phyloP scores from a whole-genome alignment of 306 rosid species.

The Quercus glauca region DNA sequence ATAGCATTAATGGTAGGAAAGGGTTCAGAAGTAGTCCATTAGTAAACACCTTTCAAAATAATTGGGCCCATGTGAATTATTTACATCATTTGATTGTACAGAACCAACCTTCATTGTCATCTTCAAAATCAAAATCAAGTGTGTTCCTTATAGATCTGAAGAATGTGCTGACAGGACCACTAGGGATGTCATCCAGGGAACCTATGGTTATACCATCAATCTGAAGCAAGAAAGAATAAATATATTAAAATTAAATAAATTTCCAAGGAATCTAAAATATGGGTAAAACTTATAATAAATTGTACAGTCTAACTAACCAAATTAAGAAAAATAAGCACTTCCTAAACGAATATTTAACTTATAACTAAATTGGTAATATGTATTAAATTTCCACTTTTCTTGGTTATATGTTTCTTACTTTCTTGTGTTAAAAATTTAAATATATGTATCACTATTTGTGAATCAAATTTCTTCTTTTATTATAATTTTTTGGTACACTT shows the following conservation, averaged over 20 bases:
- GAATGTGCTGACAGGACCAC: conserved; percentile 72
- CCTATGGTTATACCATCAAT: conserved; percentile 71
- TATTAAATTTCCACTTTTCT: neutral
- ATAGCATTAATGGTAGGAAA: neutral
- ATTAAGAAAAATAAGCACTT: neutral
- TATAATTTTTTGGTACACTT: neutral
- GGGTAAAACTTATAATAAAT: neutral
- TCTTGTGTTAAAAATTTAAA: neutral
- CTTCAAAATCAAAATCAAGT: conserved; percentile 97
- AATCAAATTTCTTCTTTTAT: neutral
- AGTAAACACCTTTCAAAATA: neutral
- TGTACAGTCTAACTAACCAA: neutral
- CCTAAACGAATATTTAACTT: neutral
- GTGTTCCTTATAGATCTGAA: conserved; percentile 87
- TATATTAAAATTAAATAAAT: neutral
- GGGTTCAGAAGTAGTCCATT: neutral
- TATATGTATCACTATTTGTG: neutral
- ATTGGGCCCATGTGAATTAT: neutral
- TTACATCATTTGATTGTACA: conserved; percentile 2
- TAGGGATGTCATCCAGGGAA: conserved; percentile 88
- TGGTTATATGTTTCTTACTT: neutral
- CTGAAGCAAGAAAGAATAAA: conserved; percentile 41
- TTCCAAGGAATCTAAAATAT: neutral
- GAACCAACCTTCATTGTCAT: conserved; percentile 82
- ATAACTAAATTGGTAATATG: neutral